Conservation (phyloP, 2,329 filamentous ascomycete species). For the Pseudodiploospora longispora region DNA sequence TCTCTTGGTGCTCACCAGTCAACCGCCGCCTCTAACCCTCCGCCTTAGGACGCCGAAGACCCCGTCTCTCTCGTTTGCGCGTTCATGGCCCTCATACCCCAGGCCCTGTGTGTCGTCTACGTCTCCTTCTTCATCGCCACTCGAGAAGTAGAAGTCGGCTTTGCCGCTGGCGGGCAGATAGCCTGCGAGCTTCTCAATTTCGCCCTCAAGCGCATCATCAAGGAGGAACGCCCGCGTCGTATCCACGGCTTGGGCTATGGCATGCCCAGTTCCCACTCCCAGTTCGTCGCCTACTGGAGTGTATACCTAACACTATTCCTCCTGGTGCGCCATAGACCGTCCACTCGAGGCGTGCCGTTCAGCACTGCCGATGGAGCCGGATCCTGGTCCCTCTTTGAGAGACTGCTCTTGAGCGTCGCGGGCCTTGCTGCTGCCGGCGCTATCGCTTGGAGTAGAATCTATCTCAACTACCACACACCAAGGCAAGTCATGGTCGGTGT, state of each 20-base stretch:
- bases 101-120: constrained; percentile 85
- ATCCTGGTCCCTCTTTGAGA: constrained; percentile 54
- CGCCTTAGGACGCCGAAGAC: constrained; percentile 72
- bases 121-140: constrained; percentile 84
- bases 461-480: constrained; percentile 86
- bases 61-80: constrained; percentile 79
- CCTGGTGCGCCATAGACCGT: constrained; percentile 66
- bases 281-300: constrained; percentile 90
- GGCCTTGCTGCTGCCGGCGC: constrained; percentile 54
- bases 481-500: constrained; percentile 80
- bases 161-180: constrained; percentile 90
- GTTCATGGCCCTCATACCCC: constrained; percentile 88
- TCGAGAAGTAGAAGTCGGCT: constrained; percentile 77
- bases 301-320: constrained; percentile 79
- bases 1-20: neutral
- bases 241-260: constrained; percentile 91
- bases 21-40: neutral
- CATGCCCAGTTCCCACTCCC: constrained; percentile 91
- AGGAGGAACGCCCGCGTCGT: constrained; percentile 79
- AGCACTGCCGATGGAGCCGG: constrained; percentile 14
- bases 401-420: constrained; percentile 44
- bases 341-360: constrained; percentile 4
- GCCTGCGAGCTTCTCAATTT: constrained; percentile 90
- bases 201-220: constrained; percentile 78
- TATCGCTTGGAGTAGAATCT: constrained; percentile 78